A percentile compares a stretch with the other conserved stretches of the same genome.
Conservation (phyloP, 768 basidiomycete genomes). For the Termitomyces sp. region DNA sequence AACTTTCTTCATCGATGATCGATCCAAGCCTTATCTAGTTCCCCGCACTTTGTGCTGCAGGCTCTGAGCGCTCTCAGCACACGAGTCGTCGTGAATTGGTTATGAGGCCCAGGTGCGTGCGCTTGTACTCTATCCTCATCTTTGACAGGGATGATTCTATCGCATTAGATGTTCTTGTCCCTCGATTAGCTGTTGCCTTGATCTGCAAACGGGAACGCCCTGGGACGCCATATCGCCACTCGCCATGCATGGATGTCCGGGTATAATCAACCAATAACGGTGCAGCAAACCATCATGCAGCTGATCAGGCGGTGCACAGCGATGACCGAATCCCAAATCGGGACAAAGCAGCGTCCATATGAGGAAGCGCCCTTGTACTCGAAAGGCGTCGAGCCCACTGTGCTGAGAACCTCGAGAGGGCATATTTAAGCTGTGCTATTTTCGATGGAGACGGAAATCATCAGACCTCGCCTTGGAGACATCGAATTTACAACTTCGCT, state of each 20-base stretch:
- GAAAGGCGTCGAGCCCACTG: constrained; percentile 6
- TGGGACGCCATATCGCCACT: neutral
- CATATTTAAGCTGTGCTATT: constrained; percentile 28
- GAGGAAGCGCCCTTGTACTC: constrained; percentile 30
- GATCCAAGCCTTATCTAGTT: neutral
- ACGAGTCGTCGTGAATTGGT: neutral
- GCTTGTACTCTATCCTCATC: no score
- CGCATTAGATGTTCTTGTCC: neutral
- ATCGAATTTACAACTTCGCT: constrained; percentile 1
- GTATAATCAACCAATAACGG: neutral
- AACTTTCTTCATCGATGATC: neutral
- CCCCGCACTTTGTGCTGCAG: neutral
- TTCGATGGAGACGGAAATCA: constrained; percentile 7
- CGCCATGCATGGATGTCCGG: neutral
- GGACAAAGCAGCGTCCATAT: constrained; percentile 31
- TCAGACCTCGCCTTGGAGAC: constrained; percentile 2
- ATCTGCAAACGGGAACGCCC: neutral
- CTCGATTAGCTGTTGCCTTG: neutral
- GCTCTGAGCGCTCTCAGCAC: neutral
- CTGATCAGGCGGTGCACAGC: constrained; percentile 3
- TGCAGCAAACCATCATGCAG: neutral
- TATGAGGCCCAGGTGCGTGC: no score
- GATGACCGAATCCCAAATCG: constrained; percentile 6
- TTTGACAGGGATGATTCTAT: neutral
- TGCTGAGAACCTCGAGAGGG: neutral